Evolutionary conservation across 495 filamentous ascomycete species (phyloP), one percentile per base, ranked within the genome.

Genomic region (Aspergillus ostianus): DNA sequence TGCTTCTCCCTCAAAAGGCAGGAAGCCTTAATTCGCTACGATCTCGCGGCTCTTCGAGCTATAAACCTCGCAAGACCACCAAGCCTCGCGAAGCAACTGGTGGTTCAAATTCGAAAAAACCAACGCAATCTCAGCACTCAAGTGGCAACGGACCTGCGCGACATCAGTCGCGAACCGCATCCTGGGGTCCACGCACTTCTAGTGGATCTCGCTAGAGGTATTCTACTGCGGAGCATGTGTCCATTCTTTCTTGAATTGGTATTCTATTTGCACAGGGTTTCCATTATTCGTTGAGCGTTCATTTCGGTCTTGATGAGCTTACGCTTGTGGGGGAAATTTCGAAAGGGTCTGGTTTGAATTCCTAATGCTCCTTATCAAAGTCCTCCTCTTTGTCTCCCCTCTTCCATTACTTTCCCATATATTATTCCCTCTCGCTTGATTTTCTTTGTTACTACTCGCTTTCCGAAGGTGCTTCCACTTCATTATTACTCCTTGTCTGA

Each of bases 41-140:
- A 49, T 62, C 61, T n/a, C 73, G 71, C 30, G 65, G 66, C 27
- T 47, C 68, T 4, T 61, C 71, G 19, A 70, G 58, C 45, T 67
- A 67, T 58, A 76, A 75, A 29, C 51, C 73, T 60, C 74, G 75
- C 32, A 78, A 73, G 52, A 63, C 57, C n/a, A 62, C 66, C 0
- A 77, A 70, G 52, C 62, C 73, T 30, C 70, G 71, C n/a, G 74
- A 77, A 19, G 59, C 56, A 17, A 17, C 71, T 45, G 66, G 63
- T 18, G 62, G 56, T 44, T 57, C 55, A 4, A 63, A 58, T 48
- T 23, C 53, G 49, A 75, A 74, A 60, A 75, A 74, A 32, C 36
- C 66, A n/a, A 49, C 60, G 9, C 55, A 59, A 13, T 64, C 73
- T 17, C 68, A 74, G 44, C 65, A 70, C 29, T 47, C 60, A 41